A percentile compares a stretch with the other conserved stretches of the same genome.
These are phyloP conservation scores for Geoglossum glabrum DNA, from an alignment of 495 filamentous ascomycete genomes.

Conservation along the genomic window DNA sequence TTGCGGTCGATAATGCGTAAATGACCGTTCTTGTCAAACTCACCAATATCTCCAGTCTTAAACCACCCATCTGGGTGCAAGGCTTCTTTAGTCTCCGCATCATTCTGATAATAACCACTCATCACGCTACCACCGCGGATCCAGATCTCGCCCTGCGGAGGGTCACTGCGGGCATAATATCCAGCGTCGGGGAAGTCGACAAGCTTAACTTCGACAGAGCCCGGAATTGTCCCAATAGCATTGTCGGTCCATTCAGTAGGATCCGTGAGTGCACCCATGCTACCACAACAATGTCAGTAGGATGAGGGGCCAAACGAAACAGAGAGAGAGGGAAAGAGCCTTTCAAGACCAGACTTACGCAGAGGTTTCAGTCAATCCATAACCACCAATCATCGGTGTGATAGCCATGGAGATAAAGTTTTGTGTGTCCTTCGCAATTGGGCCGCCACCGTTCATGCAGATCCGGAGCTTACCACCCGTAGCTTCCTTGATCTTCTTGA, in stretches of 20 bases:
- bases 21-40: slow-evolving; percentile 67
- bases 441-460: slow-evolving; percentile 73
- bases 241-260: slow-evolving; percentile 74
- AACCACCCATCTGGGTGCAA: slow-evolving; percentile 76
- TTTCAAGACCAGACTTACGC: slow-evolving; percentile 28
- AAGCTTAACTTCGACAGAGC: slow-evolving; percentile 72
- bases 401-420: slow-evolving; percentile 78
- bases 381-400: slow-evolving; percentile 78
- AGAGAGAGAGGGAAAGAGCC: too few species aligned
- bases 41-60: slow-evolving; percentile 87
- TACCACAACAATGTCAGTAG: slow-evolving; percentile 1
- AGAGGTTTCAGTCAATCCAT: slow-evolving; percentile 85
- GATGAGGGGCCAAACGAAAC: neutral
- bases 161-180: slow-evolving; percentile 68
- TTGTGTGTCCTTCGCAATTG: slow-evolving; percentile 70
- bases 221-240: slow-evolving; percentile 65
- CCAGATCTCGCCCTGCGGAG: slow-evolving; percentile 89
- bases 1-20: slow-evolving; percentile 85
- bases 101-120: slow-evolving; percentile 58
- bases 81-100: slow-evolving; percentile 59
- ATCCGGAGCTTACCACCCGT: slow-evolving; percentile 67
- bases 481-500: slow-evolving; percentile 82
- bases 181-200: slow-evolving; percentile 91
- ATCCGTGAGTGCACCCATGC: slow-evolving; percentile 79
- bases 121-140: slow-evolving; percentile 65